These are phyloP conservation scores for Cyanidium caldarium DNA, from an alignment of 23 red algal genomes.

Conservation along the genomic window DNA sequence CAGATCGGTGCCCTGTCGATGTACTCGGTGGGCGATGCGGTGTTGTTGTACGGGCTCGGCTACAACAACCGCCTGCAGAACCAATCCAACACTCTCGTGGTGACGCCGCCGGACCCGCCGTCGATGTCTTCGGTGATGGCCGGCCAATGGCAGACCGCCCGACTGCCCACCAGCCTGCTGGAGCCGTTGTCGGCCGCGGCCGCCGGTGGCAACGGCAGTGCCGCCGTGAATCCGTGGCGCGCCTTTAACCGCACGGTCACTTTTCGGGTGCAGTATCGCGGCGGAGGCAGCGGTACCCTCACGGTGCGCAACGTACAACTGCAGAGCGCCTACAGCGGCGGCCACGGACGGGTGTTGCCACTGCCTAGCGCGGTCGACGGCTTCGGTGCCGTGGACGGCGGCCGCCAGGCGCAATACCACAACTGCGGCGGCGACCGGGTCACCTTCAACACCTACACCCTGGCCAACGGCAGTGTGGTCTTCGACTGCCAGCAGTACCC, in stretches of 20 bases:
- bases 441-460: background rate
- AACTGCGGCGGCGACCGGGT: constrained; percentile 1
- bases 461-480: background rate
- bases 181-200: background rate
- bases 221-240: background rate
- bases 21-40: background rate
- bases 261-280: constrained; percentile 5
- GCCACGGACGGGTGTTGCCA: background rate
- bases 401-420: background rate
- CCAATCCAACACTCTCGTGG: background rate
- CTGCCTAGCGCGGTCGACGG: background rate
- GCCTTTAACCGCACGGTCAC: constrained; percentile 1
- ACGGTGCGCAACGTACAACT: constrained; percentile 1
- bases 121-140: background rate
- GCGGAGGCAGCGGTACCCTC: background rate
- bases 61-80: background rate
- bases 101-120: background rate
- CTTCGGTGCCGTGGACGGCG: background rate
- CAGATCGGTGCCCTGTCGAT: background rate
- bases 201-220: background rate
- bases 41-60: background rate
- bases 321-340: background rate
- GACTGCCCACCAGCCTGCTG: background rate
- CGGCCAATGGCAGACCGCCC: background rate
- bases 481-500: background rate